phyloP scores from a whole-genome alignment of 2,329 filamentous ascomycete genomes.

The Fusarium sublunatum region DNA sequence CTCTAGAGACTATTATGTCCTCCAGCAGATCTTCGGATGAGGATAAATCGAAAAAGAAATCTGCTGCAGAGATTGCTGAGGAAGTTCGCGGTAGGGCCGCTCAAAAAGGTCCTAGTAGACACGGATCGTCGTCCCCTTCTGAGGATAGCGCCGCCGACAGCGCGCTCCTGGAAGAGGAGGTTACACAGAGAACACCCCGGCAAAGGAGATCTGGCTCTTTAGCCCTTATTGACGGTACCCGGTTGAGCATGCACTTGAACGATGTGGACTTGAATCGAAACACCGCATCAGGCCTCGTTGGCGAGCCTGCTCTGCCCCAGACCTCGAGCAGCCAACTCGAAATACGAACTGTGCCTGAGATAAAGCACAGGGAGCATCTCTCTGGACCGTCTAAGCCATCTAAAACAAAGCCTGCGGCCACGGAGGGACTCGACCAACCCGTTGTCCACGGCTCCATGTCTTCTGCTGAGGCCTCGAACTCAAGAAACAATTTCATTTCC shows the following conservation, averaged over 20 bases:
- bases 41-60: conserved; percentile 69
- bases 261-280: conserved; percentile 49
- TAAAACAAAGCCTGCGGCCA: conserved; percentile 29
- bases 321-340: conserved; percentile 65
- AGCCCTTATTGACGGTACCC: conserved; percentile 54
- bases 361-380: conserved; percentile 39
- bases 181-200: conserved; percentile 34
- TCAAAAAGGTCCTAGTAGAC: conserved; percentile 50
- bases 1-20: conserved; percentile 74
- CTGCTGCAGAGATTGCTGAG: conserved; percentile 66
- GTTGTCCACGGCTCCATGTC: conserved; percentile 47
- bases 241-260: conserved; percentile 46
- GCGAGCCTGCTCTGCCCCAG: conserved; percentile 67
- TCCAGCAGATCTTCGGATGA: conserved; percentile 73
- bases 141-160: conserved; percentile 47
- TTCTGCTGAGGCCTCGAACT: conserved; percentile 37
- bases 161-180: conserved; percentile 30
- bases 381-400: conserved; percentile 26
- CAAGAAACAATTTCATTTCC: conserved; percentile 50
- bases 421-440: conserved; percentile 44
- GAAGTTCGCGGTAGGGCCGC: conserved; percentile 63
- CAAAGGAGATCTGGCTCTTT: conserved; percentile 50
- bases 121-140: conserved; percentile 50
- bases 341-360: conserved; percentile 54
- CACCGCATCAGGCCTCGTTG: conserved; percentile 59